Evolutionary conservation across 2,329 filamentous ascomycete species (phyloP).

Genomic region (Tolypocladium cylindrosporum): DNA sequence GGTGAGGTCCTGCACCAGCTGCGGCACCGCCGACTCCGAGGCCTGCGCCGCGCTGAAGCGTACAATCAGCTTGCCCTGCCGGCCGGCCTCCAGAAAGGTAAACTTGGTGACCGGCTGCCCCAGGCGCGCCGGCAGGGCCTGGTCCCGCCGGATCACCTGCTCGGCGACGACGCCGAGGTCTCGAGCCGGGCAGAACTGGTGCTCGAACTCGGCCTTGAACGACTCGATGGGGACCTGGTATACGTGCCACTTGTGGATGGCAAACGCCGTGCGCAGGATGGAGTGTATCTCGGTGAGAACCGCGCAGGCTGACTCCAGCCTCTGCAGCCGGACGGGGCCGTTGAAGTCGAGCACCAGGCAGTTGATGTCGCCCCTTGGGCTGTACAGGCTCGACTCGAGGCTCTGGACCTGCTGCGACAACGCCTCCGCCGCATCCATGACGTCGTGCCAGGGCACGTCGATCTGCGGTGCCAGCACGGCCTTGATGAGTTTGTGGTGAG

Average conservation of each 20-base stretch:
- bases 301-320: slow-evolving; percentile 36
- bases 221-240: slow-evolving; percentile 38
- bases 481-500: slow-evolving; percentile 26
- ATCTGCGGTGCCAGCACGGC: slow-evolving; percentile 32
- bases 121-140: slow-evolving; percentile 27
- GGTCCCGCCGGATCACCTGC: slow-evolving; percentile 33
- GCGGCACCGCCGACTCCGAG: slow-evolving; percentile 33
- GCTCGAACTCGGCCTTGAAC: slow-evolving; percentile 32
- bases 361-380: slow-evolving; percentile 31
- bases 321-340: slow-evolving; percentile 28
- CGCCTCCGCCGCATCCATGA: slow-evolving; percentile 38
- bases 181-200: slow-evolving; percentile 28
- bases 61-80: slow-evolving; percentile 36
- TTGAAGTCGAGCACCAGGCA: slow-evolving; percentile 39
- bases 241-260: slow-evolving; percentile 32
- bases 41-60: slow-evolving; percentile 40
- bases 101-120: slow-evolving; percentile 37
- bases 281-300: slow-evolving; percentile 34
- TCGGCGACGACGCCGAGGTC: slow-evolving; percentile 27
- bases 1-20: slow-evolving; percentile 38
- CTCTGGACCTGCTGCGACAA: slow-evolving; percentile 35
- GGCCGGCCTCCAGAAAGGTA: slow-evolving; percentile 36
- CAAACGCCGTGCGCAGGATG: slow-evolving; percentile 45
- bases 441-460: slow-evolving; percentile 27
- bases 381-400: slow-evolving; percentile 37